Evolutionary conservation across 306 rosid genomes (phyloP), one percentile per base, ranked within the genome.

Genomic region (Fagus crenata): DNA sequence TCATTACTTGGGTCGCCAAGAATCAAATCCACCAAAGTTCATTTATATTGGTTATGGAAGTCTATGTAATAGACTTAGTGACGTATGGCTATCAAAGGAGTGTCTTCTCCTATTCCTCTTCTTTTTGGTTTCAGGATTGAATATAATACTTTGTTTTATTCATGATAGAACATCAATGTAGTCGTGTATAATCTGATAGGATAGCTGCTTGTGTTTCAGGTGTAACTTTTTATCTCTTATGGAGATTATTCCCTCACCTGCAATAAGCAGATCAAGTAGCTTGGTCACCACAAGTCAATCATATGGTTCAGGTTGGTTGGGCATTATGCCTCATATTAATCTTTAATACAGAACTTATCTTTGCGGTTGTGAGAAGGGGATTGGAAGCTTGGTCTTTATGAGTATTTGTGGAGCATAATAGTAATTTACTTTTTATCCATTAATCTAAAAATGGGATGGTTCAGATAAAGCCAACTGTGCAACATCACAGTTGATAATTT

Each of bases 111-210:
- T 46, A 7, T 18, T 56, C 7, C 63, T 18, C 35, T 56, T 56
- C 63, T 56, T 56, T 18, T 56, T 56, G 32, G 63, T 18, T 7
- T 56, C 63, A 18, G 1, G 33, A 18, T 55, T 18, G 63, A 32
- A 56, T 1, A 18, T n/a, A n/a, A 18, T 28, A 56, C 63, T 56
- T 18, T 18, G 32, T 56, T 56, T 32, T n/a, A 56, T 18, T 46
- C 51, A 46, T 55, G 61, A 18, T 18, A n/a, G 61, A 55, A 55
- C 33, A n/a, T 28, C 5, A 7, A 56, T 22, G 12, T 17, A 22
- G 63, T 56, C 11, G n/a, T 7, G 63, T n/a, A 56, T 56, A 56
- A 55, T 56, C 63, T 56, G 63, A 56, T 56, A 46, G 51, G 28
- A 22, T 56, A 5, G 63, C 63, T 56, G 8, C 13, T 56, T 56